Base-by-base conservation (phyloP, 352 stramenopile species). In the Halophytophthora polymorphica region DNA sequence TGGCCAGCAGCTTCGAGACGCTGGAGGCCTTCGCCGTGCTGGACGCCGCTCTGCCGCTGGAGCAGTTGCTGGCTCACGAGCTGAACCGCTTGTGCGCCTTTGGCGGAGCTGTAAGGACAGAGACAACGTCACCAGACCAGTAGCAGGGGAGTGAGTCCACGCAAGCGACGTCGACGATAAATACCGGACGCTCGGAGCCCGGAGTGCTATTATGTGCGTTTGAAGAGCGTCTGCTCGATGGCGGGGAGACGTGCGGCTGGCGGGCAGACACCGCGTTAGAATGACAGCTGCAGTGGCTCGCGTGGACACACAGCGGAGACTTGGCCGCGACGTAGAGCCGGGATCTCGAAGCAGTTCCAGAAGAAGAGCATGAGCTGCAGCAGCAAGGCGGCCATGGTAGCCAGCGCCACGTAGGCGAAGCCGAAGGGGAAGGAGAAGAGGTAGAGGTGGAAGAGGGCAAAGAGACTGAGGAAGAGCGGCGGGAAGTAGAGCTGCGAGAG, bases 371-470 rank as follows among this genome's bases (percentile, higher is more conserved):
- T 83, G n/a, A 75, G 61, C 34, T 87, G 66, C 7, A 67, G 29
- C 15, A 87, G 47, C n/a, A 79, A 43, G 22, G 78, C 15, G 5
- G 46, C 64, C 25, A 70, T 64, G 7, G 60, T 55, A 1, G 38
- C 22, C 17, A 98, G 64, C 6, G 89, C 93, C 11, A 95, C 54
- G 56, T 98, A 97, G 17, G 81, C 82, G 61, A 98, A 98, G 12
- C 93, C 94, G 56, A 96, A 88, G 29, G 93, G 90, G 60, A 93
- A 98, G 18, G 80, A 90, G 58, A 97, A 97, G 54, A 98, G 86
- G 72, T 98, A 98, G 19, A 98, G 56, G 70, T 98, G 93, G 56
- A 98, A 96, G n/a, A 97, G 57, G 14, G 87, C 79, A 63, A 98
- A 98, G 56, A 96, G 86, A 18, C 95, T 77, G 57, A 98, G 97